Conservation (phyloP, 2,329 filamentous ascomycete genomes). For the Byssochlamys sp. region DNA sequence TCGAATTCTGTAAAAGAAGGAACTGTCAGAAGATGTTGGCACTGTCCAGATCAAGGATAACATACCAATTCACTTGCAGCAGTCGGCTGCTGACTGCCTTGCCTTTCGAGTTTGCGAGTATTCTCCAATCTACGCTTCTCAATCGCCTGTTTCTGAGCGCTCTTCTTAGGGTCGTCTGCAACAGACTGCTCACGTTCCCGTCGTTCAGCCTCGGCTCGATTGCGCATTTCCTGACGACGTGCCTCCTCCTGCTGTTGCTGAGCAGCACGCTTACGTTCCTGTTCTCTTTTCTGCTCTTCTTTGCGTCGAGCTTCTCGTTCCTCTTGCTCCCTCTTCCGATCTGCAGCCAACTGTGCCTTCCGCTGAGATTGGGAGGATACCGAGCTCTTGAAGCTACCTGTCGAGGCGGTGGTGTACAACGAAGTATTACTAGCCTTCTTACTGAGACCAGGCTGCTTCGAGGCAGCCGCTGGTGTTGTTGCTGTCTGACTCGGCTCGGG, state of each 20-base stretch:
- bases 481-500: conserved; percentile 45
- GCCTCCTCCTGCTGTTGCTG: conserved; percentile 44
- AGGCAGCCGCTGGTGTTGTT: conserved; percentile 37
- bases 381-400: conserved; percentile 55
- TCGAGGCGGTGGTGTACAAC: conserved; percentile 46
- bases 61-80: conserved; percentile 29
- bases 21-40: conserved; percentile 3
- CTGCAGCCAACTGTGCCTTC: conserved; percentile 64
- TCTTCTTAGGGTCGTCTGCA: conserved; percentile 55
- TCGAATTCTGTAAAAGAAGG: conserved; percentile 12
- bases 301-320: conserved; percentile 70
- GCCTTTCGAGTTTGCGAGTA: conserved; percentile 36
- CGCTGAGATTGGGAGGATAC: conserved; percentile 53
- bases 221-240: conserved; percentile 53
- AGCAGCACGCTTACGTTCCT: conserved; percentile 65
- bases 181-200: conserved; percentile 38
- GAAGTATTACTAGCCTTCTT: conserved; percentile 61
- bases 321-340: conserved; percentile 72
- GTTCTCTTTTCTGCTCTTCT: conserved; percentile 69
- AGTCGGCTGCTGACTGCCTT: conserved; percentile 32
- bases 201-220: conserved; percentile 47
- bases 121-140: conserved; percentile 43
- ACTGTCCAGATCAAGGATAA: neutral
- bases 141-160: conserved; percentile 52
- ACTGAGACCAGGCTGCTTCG: conserved; percentile 39